Base-by-base conservation (phyloP, 805 yeast species). In the Suhomyces kilbournensis region DNA sequence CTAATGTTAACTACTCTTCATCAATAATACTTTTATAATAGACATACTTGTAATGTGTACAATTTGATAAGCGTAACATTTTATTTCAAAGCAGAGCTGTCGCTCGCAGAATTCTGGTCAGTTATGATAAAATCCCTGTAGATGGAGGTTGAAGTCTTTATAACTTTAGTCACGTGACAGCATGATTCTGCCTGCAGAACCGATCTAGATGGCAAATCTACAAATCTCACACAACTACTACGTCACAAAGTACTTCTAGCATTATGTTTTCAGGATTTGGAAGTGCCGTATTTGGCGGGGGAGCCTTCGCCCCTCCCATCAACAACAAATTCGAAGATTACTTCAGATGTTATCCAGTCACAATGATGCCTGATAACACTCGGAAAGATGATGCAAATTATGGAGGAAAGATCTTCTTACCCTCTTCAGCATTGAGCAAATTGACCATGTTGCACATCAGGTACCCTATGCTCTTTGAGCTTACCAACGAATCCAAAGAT, bases 351-450 rank as follows among this genome's bases (percentile, higher is more conserved):
- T 94, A 91, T 67, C 97, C 99, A 2, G 82, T 93, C 30, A 78
- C 87, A 1, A 88, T 88, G 90, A 88, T 93, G 96, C 86, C 91
- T 12, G 96, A 85, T 66, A 61, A 78, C 60, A 77, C 78, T 54
- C 70, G 91, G 56, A 81, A 87, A 67, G 89, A 86, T 53, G 89
- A 82, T 55, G 86, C 96, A 48, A 91, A 94, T 64, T 93, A 72
- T 70, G 98, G 99, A 10, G 99, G 99, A 56, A 94, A 94, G 74
- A 90, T 94, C 50, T 91, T 93, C 56, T 69, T 94, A 47, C 99
- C 99, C 4, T 94, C 96, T 20, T 88, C 96, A 38, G 94, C 98
- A 0, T 79, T 94, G 57, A 88, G 86, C 66, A 90, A 88, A 65
- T 77, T 94, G 53, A 87, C 97, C 3, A 88, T 89, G 89, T 74